Conservation (phyloP, 2,329 filamentous ascomycete genomes). For the Verticillium nonalfalfae region DNA sequence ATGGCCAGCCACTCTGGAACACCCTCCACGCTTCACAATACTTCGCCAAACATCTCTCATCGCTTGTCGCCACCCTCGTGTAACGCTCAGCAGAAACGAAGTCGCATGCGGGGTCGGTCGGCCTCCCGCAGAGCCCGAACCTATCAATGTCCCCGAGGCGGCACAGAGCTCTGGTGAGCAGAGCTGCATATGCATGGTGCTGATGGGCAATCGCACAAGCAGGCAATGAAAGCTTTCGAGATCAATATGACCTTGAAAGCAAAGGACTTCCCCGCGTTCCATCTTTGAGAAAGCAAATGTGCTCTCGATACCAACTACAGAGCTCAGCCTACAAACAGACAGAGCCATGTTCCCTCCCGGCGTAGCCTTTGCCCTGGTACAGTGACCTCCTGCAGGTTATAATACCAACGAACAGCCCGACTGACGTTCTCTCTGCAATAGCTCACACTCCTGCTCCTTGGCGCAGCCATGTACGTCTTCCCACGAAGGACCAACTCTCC, state of each 20-base stretch:
- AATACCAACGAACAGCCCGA: neutral
- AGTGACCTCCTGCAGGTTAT: neutral
- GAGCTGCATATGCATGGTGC: neutral
- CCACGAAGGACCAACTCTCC: neutral
- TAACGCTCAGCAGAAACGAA: neutral
- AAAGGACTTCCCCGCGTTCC: neutral
- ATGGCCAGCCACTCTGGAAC: no score
- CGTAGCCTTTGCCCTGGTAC: neutral
- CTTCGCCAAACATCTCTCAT: no score
- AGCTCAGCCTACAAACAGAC: neutral
- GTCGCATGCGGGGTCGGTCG: neutral
- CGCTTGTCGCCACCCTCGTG: neutral
- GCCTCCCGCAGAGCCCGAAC: neutral
- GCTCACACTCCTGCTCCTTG: conserved; percentile 15
- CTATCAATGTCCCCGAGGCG: neutral
- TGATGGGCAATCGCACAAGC: neutral
- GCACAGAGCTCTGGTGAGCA: neutral
- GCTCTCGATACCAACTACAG: neutral
- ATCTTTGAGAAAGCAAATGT: no score
- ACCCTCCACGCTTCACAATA: no score
- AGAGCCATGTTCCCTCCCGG: neutral
- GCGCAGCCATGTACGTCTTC: conserved; percentile 13
- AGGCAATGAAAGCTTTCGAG: neutral
- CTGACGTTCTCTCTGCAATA: conserved; percentile 1
- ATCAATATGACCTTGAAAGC: neutral